Conservation (phyloP, 768 basidiomycete genomes). For the Ramaria rubella region DNA sequence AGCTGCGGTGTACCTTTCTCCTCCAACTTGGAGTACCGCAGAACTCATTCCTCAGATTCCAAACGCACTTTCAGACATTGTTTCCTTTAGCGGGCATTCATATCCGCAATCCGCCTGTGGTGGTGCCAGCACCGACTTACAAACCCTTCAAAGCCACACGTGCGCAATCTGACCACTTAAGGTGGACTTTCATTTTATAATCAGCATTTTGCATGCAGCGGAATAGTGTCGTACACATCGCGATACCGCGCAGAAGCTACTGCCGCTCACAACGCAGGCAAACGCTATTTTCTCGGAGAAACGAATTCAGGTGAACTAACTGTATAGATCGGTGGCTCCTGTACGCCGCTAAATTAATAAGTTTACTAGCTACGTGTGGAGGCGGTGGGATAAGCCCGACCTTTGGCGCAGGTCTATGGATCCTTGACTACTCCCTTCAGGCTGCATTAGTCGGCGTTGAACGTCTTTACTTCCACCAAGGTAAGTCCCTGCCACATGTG, state of each 20-base stretch:
- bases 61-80: slow-evolving; percentile 21
- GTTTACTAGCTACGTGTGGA: slow-evolving; percentile 34
- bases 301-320: slow-evolving; percentile 35
- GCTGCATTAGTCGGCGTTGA: slow-evolving; percentile 31
- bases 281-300: slow-evolving; percentile 33
- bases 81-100: slow-evolving; percentile 31
- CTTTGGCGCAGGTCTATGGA: slow-evolving; percentile 36
- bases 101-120: slow-evolving; percentile 34
- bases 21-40: slow-evolving; percentile 26
- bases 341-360: no score
- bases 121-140: slow-evolving; percentile 30
- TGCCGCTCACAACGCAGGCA: slow-evolving; percentile 26
- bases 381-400: slow-evolving; percentile 37
- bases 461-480: slow-evolving; percentile 36
- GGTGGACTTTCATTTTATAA: not conserved
- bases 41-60: slow-evolving; percentile 22
- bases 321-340: not conserved
- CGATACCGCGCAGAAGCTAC: slow-evolving; percentile 29
- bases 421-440: slow-evolving; percentile 35
- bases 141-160: slow-evolving; percentile 32
- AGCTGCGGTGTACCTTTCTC: slow-evolving; percentile 30
- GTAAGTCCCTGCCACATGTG: slow-evolving; percentile 2
- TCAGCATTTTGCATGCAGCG: slow-evolving; percentile 15
- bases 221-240: slow-evolving; percentile 30
- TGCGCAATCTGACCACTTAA: slow-evolving; percentile 11